A percentile compares a stretch with the other conserved stretches of the same genome.
These are phyloP conservation scores for Infundibulicybe gibba DNA, from an alignment of 768 basidiomycete genomes.

Conservation along the genomic window DNA sequence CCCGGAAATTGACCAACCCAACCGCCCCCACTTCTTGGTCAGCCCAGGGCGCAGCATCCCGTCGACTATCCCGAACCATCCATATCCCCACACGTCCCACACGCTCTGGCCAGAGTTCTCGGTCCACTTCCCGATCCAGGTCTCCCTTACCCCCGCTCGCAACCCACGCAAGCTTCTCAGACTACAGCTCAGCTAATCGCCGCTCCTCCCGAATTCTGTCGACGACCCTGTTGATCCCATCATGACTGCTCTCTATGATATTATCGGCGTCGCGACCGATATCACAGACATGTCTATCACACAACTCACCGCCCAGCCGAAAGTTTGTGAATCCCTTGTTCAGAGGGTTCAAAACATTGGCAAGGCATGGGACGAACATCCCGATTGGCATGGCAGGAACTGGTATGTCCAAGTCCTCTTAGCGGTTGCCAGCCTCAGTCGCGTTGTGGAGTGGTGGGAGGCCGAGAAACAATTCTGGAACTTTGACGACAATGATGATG, in stretches of 20 bases:
- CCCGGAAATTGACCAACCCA: constrained; percentile 57
- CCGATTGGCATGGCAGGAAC: constrained; percentile 95
- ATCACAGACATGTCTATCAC: constrained; percentile 86
- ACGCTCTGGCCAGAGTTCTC: constrained; percentile 79
- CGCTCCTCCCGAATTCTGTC: constrained; percentile 80
- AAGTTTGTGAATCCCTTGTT: constrained; percentile 82
- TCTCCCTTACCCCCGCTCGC: constrained; percentile 81
- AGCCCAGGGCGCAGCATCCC: constrained; percentile 55
- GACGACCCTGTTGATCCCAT: constrained; percentile 89
- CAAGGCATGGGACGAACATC: constrained; percentile 95
- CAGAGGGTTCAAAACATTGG: constrained; percentile 90
- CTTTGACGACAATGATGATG: constrained; percentile 89
- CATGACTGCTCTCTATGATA: constrained; percentile 85
- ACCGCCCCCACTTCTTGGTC: constrained; percentile 52
- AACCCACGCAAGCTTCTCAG: constrained; percentile 63
- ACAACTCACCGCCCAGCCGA: constrained; percentile 82
- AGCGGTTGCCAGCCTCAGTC: constrained; percentile 91
- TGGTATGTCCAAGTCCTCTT: constrained; percentile 98
- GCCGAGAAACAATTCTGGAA: constrained; percentile 99
- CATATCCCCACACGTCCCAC: constrained; percentile 68
- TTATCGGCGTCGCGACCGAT: constrained; percentile 92
- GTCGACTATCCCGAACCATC: constrained; percentile 81
- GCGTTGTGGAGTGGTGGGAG: constrained; percentile 99
- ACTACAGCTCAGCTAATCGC: constrained; percentile 53
- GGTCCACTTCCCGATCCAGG: constrained; percentile 92